Base-by-base conservation (phyloP, 305 asterid genomes). In the Solanum hybrid region DNA sequence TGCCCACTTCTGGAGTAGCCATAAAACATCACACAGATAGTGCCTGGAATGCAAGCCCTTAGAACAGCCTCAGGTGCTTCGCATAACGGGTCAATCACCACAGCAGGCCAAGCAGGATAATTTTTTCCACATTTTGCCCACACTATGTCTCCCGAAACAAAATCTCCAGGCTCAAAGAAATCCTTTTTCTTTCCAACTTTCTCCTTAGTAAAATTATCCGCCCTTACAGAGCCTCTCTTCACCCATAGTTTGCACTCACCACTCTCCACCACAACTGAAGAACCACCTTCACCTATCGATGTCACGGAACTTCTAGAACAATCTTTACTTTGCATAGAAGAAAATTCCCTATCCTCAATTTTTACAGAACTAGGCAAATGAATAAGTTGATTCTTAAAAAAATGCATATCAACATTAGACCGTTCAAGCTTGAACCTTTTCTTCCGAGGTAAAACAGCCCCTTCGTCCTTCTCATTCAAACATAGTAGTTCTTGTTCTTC, bases 81-180 rank as follows among this genome's bases (percentile, higher is more conserved):
- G 80, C 90, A 88, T 16, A 93, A 89, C 26, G 98, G 99, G 79
- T 98, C 98, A 69, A 98, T 96, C 74, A 97, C 99, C 77, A 92
- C 89, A 77, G 98, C 99, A 31, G 99, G 99, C 99, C 99, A 98
- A 76, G 99, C 98, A 26, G 99, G 98, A 46, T 89, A 96, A 28
- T 93, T 90, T 91, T 95, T 98, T 80, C 98, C 98, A 88, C 98
- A 97, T 89, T 94, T 98, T 7, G 99, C 99, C 99, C 99, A 98
- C 78, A 97, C 98, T 39, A 94, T 90, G 88, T 98, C 99, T 11
- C 96, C 98, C 92, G 26, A 77, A 61, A 89, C 93, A 90, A 97
- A 97, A 87, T 97, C 97, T 69, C 91, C 91, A 4, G 95, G 98
- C 89, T 89, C 89, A 76, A 91, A 97, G 89, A 92, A 95, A 86